These are phyloP conservation scores for Ophiostoma angusticollis DNA, from an alignment of 2,329 filamentous ascomycete genomes.

Conservation along the genomic window DNA sequence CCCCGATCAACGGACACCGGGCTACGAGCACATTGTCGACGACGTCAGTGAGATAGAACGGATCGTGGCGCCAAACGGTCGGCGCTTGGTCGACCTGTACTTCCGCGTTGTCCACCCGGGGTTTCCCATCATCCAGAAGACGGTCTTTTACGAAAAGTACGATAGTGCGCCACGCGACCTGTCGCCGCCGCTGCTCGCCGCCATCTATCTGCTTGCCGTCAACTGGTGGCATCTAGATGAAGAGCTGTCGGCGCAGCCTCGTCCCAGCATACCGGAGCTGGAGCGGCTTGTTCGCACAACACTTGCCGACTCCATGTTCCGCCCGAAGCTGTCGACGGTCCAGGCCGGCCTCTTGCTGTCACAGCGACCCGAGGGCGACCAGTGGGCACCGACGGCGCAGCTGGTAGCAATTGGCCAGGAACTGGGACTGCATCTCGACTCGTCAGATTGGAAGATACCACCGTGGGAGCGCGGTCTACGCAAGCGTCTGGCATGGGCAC, in stretches of 20 bases:
- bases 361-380: conserved; percentile 33
- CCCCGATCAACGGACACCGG: conserved; percentile 59
- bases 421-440: conserved; percentile 48
- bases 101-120: conserved; percentile 49
- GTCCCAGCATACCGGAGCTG: conserved; percentile 26
- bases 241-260: conserved; percentile 31
- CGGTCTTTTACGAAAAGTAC: conserved; percentile 50
- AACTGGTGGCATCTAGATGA: conserved; percentile 49
- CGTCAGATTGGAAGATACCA: conserved; percentile 48
- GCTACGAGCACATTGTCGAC: conserved; percentile 55
- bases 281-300: conserved; percentile 26
- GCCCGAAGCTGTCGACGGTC: conserved; percentile 42
- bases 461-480: conserved; percentile 49
- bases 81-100: conserved; percentile 52
- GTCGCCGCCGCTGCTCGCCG: conserved; percentile 44
- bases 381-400: conserved; percentile 38
- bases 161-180: conserved; percentile 43
- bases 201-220: conserved; percentile 49
- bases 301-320: conserved; percentile 33
- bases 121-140: conserved; percentile 47
- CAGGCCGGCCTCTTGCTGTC: conserved; percentile 42
- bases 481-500: conserved; percentile 48
- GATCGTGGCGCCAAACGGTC: conserved; percentile 50
- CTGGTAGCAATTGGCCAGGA: conserved; percentile 45
- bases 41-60: conserved; percentile 59